Evolutionary conservation across 78 protist species (phyloP).

Genomic region (Bigelowiella natans): DNA sequence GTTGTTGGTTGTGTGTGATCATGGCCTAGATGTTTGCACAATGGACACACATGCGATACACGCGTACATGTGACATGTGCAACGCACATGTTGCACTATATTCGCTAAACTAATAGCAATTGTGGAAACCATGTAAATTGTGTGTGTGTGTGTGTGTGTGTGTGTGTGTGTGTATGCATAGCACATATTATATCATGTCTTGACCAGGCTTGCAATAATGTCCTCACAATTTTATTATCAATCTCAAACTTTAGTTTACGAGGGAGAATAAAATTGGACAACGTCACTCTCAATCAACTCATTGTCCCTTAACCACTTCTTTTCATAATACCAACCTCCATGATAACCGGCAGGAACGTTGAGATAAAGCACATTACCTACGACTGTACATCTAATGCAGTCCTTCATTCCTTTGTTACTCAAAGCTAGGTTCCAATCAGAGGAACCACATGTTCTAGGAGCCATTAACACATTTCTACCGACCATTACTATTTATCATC

Average conservation of each 20-base stretch:
- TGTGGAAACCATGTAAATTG: neutral
- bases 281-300: too few relatives aligned
- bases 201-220: neutral
- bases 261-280: too few relatives aligned
- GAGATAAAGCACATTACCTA: neutral
- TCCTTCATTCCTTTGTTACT: neutral
- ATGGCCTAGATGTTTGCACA: neutral
- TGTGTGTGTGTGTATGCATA: neutral
- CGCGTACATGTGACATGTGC: neutral
- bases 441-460: too few relatives aligned
- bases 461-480: too few relatives aligned
- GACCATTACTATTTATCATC: neutral
- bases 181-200: neutral
- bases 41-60: neutral
- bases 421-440: neutral
- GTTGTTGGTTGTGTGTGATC: too few relatives aligned
- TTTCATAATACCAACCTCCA: neutral
- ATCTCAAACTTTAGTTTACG: too few relatives aligned
- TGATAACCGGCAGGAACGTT: neutral
- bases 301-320: too few relatives aligned
- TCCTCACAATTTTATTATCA: neutral
- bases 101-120: neutral
- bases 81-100: neutral
- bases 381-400: neutral
- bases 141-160: neutral